Percentiles rank a stretch among this genome's conserved stretches.
Conservation (phyloP, 768 basidiomycete species). For the Mycena pura region DNA sequence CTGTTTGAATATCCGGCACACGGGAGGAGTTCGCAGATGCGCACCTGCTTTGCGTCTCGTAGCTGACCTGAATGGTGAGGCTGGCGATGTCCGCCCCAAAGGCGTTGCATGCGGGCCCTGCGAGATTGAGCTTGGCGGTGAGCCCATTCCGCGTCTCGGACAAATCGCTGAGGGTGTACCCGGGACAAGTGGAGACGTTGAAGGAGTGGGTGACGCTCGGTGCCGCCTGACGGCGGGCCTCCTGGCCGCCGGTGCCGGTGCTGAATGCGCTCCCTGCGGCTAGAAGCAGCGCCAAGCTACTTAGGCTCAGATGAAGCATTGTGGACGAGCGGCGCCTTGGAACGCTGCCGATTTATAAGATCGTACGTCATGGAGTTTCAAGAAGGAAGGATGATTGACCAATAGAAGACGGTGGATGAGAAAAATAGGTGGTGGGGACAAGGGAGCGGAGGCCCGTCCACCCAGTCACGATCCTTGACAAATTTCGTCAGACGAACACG, state of each 20-base stretch:
- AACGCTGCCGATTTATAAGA: conserved; percentile 13
- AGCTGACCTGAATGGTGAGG: conserved; percentile 68
- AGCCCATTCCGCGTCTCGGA: conserved; percentile 56
- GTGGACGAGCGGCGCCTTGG: conserved; percentile 11
- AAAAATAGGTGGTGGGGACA: conserved; percentile 4
- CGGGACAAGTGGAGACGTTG: conserved; percentile 39
- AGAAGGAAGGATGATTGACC: conserved; percentile 13
- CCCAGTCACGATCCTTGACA: conserved; percentile 11
- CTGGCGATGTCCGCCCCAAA: conserved; percentile 65
- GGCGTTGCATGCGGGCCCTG: conserved; percentile 67
- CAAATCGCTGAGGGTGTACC: conserved; percentile 59
- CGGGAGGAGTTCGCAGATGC: conserved; percentile 6
- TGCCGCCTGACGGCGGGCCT: conserved; percentile 8
- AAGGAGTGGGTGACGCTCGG: conserved; percentile 17
- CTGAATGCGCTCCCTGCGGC: conserved; percentile 12
- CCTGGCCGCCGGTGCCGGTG: conserved; percentile 12
- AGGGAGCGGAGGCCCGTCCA: conserved; percentile 6
- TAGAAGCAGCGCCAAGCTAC: conserved; percentile 12
- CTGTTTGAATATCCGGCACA: conserved; percentile 12
- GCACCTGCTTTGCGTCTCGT: conserved; percentile 62
- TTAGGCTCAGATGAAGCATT: conserved; percentile 6
- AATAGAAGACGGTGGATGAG: conserved; percentile 12
- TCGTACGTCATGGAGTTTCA: conserved; percentile 12
- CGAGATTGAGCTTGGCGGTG: conserved; percentile 58
- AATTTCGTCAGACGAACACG: conserved; percentile 12